Base-by-base conservation (phyloP, 192 early-diverging fungal species). In the Entomortierella chlamydospora region DNA sequence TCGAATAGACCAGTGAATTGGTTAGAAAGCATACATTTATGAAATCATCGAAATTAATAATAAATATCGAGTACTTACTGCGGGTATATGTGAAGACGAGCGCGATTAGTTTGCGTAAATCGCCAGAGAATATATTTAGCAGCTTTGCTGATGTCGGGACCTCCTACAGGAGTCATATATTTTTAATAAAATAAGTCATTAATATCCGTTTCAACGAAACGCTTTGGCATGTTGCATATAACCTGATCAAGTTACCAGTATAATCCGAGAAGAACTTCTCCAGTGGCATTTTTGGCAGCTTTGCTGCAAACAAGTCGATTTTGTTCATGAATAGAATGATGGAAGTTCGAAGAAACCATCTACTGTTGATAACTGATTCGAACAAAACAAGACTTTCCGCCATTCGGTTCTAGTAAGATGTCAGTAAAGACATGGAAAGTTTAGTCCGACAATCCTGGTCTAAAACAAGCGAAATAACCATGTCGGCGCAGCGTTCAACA, bases 251-350 rank as follows among this genome's bases (percentile, higher is more conserved):
- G 60, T 60, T 83, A 81, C 86, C 86, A 43, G 81, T 71, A 82
- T 96, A 98, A 72, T 98, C 96, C 12, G 95, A 91, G 68, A 96
- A 98, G 86, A 92, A 96, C 49, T 87, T 83, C 70, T 90, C 86
- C 29, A 98, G 82, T 29, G 94, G 94, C 47, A 92, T 87, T 73
- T 87, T 84, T 30, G 87, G 83, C 64, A 98, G 81, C 72, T 98
- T 98, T 43, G 86, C 87, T 51, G 87, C 89, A 69, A 98, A 95
- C 34, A 98, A 81, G 70, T 98, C 96, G 50, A 95, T 91, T 68
- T 98, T 98, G 89, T 98, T 98, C 64, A 98, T 84, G 81, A 98
- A 98, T 18, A 98, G 82, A 61, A 98, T 94, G 62, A 98, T 95
- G 7, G 94, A 93, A n/a, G 95, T 95, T 61, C 93, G 90, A 56